Evolutionary conservation across 31 red algal genomes (phyloP), one percentile per base, ranked within the genome.

Genomic region (Bonnemaisonia californica): DNA sequence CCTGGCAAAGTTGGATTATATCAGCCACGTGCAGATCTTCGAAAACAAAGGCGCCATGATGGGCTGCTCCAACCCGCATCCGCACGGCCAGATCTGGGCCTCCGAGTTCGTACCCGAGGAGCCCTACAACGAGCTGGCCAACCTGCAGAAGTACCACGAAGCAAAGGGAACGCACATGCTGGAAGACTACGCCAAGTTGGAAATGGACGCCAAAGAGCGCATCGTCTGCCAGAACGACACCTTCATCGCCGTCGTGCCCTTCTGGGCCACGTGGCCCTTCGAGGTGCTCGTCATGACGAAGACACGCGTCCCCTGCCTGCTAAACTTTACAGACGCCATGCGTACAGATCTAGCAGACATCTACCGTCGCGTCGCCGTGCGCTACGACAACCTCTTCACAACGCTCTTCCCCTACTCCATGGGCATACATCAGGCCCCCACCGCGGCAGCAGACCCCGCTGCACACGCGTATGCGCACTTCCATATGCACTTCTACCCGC

Each of bases 181-280:
- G 2, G 74, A 89, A 23, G 92, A 98, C 75, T 98, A 95, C 38
- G 81, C 74, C 28, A 47, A 57, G 29, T 66, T 87, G 33, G 95
- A 98, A 73, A 69, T 91, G 82, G 70, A 82, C 47, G 58, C 72
- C 59, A 66, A 91, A 47, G 89, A 76, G 64, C 88, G 95, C 24
- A 88, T 94, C 35, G 95, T 98, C 23, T 98, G 95, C 54, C 39
- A 83, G 35, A 98, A 98, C 34, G 73, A 80, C 34, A 80, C 62
- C 42, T 98, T 98, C 68, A 72, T 98, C 12, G 91, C 92, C 13
- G 80, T 98, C 26, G 95, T 98, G 1, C 95, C 95, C 11, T 98
- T 98, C 68, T 98, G 95, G 95, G 95, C 95, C 38, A 80, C 84
- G 27, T 98, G 95, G 95, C 95, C 95, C 35, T 98, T 98, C 45